These are phyloP conservation scores for Vachellia collinsii DNA, from an alignment of 306 rosid genomes.

Conservation along the genomic window DNA sequence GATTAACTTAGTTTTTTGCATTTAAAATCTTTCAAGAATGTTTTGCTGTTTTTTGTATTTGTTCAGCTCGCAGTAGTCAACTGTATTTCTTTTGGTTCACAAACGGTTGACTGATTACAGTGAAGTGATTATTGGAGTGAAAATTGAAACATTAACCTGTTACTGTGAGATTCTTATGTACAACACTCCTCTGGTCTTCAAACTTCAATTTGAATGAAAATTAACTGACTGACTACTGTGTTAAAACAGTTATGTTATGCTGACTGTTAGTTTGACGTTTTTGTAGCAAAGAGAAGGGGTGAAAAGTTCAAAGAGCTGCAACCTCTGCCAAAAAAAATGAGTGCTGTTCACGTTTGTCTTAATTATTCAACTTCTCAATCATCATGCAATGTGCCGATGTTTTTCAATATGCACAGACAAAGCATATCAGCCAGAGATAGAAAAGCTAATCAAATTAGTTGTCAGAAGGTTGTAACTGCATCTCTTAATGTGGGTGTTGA, in stretches of 20 bases:
- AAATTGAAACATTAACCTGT: too few species aligned
- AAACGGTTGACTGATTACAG: too few species aligned
- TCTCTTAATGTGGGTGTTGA: constrained; percentile 48
- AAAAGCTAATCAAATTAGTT: constrained; percentile 4
- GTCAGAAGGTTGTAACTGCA: constrained; percentile 17
- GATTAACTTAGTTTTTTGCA: too few species aligned
- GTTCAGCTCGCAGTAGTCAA: too few species aligned
- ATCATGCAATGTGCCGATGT: constrained; percentile 28
- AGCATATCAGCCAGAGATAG: not conserved
- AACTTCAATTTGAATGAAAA: too few species aligned
- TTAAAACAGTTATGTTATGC: not conserved
- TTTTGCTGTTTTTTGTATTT: too few species aligned
- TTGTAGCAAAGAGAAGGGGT: constrained; percentile 1
- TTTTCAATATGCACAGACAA: constrained; percentile 15
- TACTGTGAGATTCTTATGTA: too few species aligned
- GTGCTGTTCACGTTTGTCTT: constrained; percentile 31
- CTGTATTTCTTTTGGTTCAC: too few species aligned
- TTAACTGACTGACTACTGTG: too few species aligned
- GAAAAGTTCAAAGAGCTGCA: not conserved
- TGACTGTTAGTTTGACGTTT: not conserved
- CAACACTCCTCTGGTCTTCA: too few species aligned
- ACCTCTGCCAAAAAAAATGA: constrained; percentile 37
- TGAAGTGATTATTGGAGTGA: too few species aligned
- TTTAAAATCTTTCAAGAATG: too few species aligned
- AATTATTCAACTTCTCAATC: constrained; percentile 38